These are phyloP conservation scores for Serendipita indica DNA, from an alignment of 768 basidiomycete genomes.

Conservation along the genomic window DNA sequence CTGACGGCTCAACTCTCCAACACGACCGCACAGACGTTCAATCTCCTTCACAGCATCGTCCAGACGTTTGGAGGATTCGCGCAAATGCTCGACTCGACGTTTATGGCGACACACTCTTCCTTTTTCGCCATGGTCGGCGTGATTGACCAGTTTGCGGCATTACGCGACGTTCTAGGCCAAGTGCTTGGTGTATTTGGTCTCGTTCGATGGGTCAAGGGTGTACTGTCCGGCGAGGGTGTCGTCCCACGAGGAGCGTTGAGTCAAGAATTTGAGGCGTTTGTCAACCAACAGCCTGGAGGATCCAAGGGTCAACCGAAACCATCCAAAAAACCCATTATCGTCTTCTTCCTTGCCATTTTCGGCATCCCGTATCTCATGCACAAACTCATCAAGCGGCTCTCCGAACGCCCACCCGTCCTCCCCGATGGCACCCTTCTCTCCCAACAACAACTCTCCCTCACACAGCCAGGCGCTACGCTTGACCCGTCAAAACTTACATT, in stretches of 20 bases:
- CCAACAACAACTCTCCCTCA: conserved; percentile 17
- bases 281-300: conserved; percentile 34
- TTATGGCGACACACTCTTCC: conserved; percentile 90
- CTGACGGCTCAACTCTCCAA: conserved; percentile 79
- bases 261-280: conserved; percentile 62
- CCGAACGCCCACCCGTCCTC: conserved; percentile 38
- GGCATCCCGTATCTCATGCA: conserved; percentile 92
- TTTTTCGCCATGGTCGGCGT: conserved; percentile 93
- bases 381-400: conserved; percentile 65
- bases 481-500: conserved; percentile 75
- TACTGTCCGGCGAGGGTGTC: conserved; percentile 35
- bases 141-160: conserved; percentile 83
- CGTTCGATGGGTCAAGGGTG: conserved; percentile 66
- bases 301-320: conserved; percentile 49
- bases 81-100: conserved; percentile 94
- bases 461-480: conserved; percentile 20
- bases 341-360: conserved; percentile 87
- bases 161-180: conserved; percentile 84
- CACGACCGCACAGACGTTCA: conserved; percentile 84
- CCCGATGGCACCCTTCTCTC: conserved; percentile 28
- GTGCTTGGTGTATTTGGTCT: conserved; percentile 87
- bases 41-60: conserved; percentile 86
- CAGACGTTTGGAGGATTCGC: conserved; percentile 89
- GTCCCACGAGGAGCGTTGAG: conserved; percentile 28
- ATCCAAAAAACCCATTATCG: conserved; percentile 76